Percentiles rank a stretch among this genome's conserved stretches.
Conservation (phyloP, 31 red algal species). For the Pterothamnion heteromorphum region DNA sequence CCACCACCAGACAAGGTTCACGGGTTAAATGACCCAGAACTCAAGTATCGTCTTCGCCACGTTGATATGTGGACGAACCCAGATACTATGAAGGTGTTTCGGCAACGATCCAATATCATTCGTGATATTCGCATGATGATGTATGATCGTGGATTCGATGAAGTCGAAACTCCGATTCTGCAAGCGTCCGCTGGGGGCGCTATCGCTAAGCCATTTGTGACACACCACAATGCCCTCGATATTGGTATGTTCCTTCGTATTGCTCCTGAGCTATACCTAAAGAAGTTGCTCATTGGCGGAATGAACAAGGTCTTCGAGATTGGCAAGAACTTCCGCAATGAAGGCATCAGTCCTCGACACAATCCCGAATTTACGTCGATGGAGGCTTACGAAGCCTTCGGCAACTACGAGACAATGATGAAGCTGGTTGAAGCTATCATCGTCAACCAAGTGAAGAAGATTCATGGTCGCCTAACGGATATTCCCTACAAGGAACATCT, state of each 20-base stretch:
- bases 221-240: constrained; percentile 77
- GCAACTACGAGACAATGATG: constrained; percentile 92
- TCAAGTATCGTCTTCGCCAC: constrained; percentile 77
- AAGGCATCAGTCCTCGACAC: constrained; percentile 88
- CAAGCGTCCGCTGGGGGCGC: constrained; percentile 70
- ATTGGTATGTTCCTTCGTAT: constrained; percentile 52
- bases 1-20: constrained; percentile 62
- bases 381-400: constrained; percentile 94
- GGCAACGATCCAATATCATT: constrained; percentile 50
- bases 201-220: constrained; percentile 53
- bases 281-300: constrained; percentile 93
- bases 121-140: constrained; percentile 56
- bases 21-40: constrained; percentile 64
- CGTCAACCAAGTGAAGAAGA: constrained; percentile 57
- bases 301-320: constrained; percentile 95
- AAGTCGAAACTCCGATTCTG: constrained; percentile 74
- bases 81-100: constrained; percentile 26
- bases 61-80: constrained; percentile 68
- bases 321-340: constrained; percentile 92
- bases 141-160: constrained; percentile 58
- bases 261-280: constrained; percentile 95
- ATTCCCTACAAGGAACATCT: too few relatives aligned
- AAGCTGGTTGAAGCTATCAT: constrained; percentile 79
- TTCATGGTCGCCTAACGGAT: constrained; percentile 84
- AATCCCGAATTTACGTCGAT: constrained; percentile 98